These are phyloP conservation scores for Gilbertella persicaria DNA, from an alignment of 371 early-diverging fungal genomes.

Conservation along the genomic window DNA sequence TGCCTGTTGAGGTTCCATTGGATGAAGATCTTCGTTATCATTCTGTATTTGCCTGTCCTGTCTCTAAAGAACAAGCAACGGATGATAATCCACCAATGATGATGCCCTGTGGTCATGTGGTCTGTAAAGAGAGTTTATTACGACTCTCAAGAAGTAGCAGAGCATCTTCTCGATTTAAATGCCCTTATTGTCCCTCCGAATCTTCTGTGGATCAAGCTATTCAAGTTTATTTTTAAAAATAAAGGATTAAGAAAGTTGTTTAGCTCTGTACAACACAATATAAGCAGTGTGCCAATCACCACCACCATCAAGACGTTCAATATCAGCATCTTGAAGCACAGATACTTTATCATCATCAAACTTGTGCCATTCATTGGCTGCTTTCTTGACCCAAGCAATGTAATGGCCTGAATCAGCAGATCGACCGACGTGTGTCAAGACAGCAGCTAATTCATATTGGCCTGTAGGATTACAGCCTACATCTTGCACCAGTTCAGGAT, in stretches of 20 bases:
- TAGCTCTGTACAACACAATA: conserved; percentile 76
- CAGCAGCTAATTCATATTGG: conserved; percentile 79
- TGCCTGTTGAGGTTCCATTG: conserved; percentile 90
- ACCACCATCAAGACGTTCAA: conserved; percentile 91
- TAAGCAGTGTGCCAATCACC: conserved; percentile 90
- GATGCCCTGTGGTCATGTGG: conserved; percentile 97
- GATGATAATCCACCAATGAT: conserved; percentile 98
- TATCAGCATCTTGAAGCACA: conserved; percentile 81
- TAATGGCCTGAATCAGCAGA: conserved; percentile 90
- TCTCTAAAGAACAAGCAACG: conserved; percentile 91
- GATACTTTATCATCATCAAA: conserved; percentile 97
- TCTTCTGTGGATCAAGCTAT: conserved; percentile 76
- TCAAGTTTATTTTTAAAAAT: conserved; percentile 77
- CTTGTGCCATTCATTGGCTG: conserved; percentile 84
- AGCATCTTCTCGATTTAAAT: conserved; percentile 77
- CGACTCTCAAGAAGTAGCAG: conserved; percentile 74
- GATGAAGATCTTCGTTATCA: conserved; percentile 85
- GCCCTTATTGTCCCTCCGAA: conserved; percentile 95
- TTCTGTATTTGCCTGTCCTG: conserved; percentile 97
- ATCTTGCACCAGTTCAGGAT: conserved; percentile 76
- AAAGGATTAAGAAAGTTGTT: conserved; percentile 40
- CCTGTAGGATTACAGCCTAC: conserved; percentile 81
- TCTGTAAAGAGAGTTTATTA: conserved; percentile 87
- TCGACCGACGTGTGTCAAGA: conserved; percentile 87
- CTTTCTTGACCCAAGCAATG: conserved; percentile 87